Percentiles rank a stretch among this genome's conserved stretches.
phyloP scores from a whole-genome alignment of 805 yeast species.

The Pichia exigua region DNA sequence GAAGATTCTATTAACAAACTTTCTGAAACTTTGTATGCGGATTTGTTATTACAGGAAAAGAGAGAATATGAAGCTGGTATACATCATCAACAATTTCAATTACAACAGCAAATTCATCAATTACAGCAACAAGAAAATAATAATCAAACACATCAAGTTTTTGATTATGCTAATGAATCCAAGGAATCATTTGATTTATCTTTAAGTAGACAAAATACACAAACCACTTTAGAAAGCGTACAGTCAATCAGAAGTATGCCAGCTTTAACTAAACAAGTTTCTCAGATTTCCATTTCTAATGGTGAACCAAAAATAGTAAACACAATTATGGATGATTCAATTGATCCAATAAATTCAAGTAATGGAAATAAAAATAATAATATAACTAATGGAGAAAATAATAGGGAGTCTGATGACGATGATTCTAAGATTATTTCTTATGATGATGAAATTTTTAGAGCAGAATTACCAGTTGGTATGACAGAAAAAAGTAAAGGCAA shows the following conservation, averaged over 20 bases:
- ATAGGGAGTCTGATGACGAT: neutral
- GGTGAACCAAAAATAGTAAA: slow-evolving; percentile 10
- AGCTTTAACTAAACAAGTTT: slow-evolving; percentile 2
- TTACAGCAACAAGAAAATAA: slow-evolving; percentile 1
- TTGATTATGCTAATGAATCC: neutral
- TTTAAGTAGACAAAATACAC: slow-evolving; percentile 12
- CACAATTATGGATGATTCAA: slow-evolving; percentile 10
- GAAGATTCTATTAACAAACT: slow-evolving; percentile 28
- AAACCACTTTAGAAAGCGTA: slow-evolving; percentile 10
- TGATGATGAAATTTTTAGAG: slow-evolving; percentile 36
- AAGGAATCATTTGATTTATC: neutral
- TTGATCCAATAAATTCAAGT: slow-evolving; percentile 11
- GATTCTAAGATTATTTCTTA: slow-evolving; percentile 4
- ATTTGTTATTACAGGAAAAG: slow-evolving; percentile 7
- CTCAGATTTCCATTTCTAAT: slow-evolving; percentile 10
- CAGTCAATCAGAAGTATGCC: slow-evolving; percentile 9
- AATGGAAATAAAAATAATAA: neutral
- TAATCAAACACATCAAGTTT: neutral
- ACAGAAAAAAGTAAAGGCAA: slow-evolving; percentile 48
- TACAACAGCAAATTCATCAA: neutral
- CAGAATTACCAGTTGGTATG: slow-evolving; percentile 54
- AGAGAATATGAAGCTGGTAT: neutral
- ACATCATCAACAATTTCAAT: slow-evolving; percentile 1
- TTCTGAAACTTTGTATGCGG: slow-evolving; percentile 18
- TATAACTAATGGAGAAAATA: neutral